phyloP scores from a whole-genome alignment of 176 grass and related monocot genomes.

The bread wheat (Triticum aestivum) region IWGSC_CS_RefSeq_v2.1 NC_057796.1:199353173-199353672 shows the following conservation, averaged over 20 bases:
- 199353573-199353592: conserved; percentile 31
- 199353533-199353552: neutral
- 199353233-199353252: neutral
- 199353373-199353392: neutral
- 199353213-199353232: neutral
- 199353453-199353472: neutral
- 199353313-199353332: neutral
- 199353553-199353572: conserved; percentile 36
- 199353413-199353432: neutral
- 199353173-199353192: neutral
- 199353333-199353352: neutral
- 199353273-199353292: neutral
- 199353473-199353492: neutral
- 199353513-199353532: neutral
- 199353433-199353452: neutral
- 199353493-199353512: neutral
- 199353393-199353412: neutral
- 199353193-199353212: neutral
- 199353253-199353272: neutral
- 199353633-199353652: conserved; percentile 78
- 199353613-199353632: conserved; percentile 69
- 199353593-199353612: conserved; percentile 79
- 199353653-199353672: conserved; percentile 56
- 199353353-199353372: neutral
- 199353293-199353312: neutral